These are phyloP conservation scores for Yamadazyma atmosphaerica DNA, from an alignment of 1,139 yeast species.

Conservation along the genomic window DNA sequence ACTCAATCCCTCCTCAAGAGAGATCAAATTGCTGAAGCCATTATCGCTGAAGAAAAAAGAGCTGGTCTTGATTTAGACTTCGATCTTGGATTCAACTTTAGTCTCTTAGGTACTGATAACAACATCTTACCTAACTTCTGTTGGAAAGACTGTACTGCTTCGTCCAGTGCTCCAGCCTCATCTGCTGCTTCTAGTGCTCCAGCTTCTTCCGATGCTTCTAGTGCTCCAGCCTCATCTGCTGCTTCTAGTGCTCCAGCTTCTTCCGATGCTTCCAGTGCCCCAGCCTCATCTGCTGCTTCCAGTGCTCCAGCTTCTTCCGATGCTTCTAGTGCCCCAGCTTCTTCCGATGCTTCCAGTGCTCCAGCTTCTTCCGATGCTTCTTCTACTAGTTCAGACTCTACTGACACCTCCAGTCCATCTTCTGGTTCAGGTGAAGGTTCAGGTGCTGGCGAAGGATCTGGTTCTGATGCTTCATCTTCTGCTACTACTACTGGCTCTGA, in stretches of 20 bases:
- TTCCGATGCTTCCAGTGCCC: conserved; percentile 9
- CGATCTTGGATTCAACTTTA: conserved; percentile 8
- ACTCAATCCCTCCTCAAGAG: conserved; percentile 10
- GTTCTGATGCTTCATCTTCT: conserved; percentile 12
- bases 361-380: conserved; percentile 5
- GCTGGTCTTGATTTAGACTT: conserved; percentile 11
- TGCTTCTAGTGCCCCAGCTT: conserved; percentile 10
- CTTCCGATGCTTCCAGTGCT: conserved; percentile 10
- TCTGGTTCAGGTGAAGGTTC: conserved; percentile 11
- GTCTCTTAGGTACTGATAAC: conserved; percentile 14
- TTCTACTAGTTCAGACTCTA: conserved; percentile 9
- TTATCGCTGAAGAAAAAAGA: conserved; percentile 13
- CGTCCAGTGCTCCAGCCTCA: conserved; percentile 8
- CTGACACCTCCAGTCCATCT: conserved; percentile 12
- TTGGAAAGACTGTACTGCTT: conserved; percentile 20
- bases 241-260: conserved; percentile 4
- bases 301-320: conserved; percentile 15
- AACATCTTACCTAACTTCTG: conserved; percentile 31
- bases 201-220: conserved; percentile 12
- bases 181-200: conserved; percentile 12
- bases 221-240: conserved; percentile 7
- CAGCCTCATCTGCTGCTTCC: conserved; percentile 10
- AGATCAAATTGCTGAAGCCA: conserved; percentile 13
- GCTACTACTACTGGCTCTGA: conserved; percentile 10
- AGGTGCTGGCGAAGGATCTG: conserved; percentile 12